Base-by-base conservation (phyloP, 2,329 filamentous ascomycete species). In the Aureobasidium sp. region DNA sequence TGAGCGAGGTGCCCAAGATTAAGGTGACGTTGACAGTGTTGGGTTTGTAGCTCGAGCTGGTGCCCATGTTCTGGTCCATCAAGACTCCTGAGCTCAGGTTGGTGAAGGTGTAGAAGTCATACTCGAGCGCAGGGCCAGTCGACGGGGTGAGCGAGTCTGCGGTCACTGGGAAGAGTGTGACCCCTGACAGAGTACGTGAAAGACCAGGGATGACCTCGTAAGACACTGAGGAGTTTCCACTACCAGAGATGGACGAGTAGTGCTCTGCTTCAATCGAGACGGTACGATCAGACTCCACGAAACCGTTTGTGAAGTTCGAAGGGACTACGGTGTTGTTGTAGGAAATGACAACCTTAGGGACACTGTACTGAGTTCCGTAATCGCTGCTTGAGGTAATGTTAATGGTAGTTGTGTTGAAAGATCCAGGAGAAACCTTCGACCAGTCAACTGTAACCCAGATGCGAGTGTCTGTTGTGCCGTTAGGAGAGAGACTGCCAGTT, bases 91-190 rank as follows among this genome's bases (percentile, higher is more conserved):
- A 69, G 4, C 72, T 64, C 17, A 65, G 64, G 54, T 74, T 73
- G 38, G 75, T 79, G 68, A 83, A 85, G 11, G 81, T 71, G 65
- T 81, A 85, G 55, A 85, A 61, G 49, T 78, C 71, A 63, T 84
- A 86, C 58, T 80, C 76, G 7, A 85, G 71, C 4, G 74, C 74
- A 1, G 81, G 80, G 0, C 72, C 77, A 10, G 72, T 71, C 3
- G 70, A 69, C 0, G 76, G 63, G 2, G 71, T 67, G 29, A 80
- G 72, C 14, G 78, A 77, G 35, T 74, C 70, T 0, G 76, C 71
- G 17, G 73, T 70, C 27, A 74, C 72, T 1, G 80, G 79, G 60
- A 73, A 72, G 4, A 85, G 68, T 0, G 78, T 78, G 3, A 85
- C 74, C 16, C 79, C 81, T 0, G 76, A 77, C 1, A 76, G 66